Percentiles rank a stretch among this genome's conserved stretches.
These are phyloP conservation scores for Echinosophora koreensis DNA, from an alignment of 306 rosid genomes.

Conservation along the genomic window DNA sequence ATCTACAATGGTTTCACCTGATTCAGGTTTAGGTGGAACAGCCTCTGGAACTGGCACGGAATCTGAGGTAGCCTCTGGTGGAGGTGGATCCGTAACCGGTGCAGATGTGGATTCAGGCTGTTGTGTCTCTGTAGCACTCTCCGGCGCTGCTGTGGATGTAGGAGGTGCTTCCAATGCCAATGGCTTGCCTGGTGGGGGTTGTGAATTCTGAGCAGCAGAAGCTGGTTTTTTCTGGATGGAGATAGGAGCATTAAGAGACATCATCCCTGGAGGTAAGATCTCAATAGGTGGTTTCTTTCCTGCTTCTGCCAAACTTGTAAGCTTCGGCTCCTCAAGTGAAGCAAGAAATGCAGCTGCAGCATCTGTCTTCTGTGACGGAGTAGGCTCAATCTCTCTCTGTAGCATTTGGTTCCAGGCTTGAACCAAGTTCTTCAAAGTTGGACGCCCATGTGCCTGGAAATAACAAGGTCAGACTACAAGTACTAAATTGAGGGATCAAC, in stretches of 20 bases:
- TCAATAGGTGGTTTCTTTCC: slow-evolving; percentile 95
- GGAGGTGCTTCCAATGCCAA: slow-evolving; percentile 86
- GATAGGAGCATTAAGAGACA: slow-evolving; percentile 74
- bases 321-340: slow-evolving; percentile 95
- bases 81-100: slow-evolving; percentile 54
- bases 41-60: slow-evolving; percentile 48
- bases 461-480: slow-evolving; percentile 48
- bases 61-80: slow-evolving; percentile 46
- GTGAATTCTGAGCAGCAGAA: slow-evolving; percentile 64
- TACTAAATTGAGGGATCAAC: slow-evolving; percentile 26
- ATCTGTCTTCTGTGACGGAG: slow-evolving; percentile 72
- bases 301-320: slow-evolving; percentile 92
- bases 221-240: slow-evolving; percentile 76
- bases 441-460: slow-evolving; percentile 95
- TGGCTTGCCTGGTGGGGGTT: slow-evolving; percentile 72
- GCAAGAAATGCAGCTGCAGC: slow-evolving; percentile 93
- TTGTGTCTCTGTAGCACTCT: slow-evolving; percentile 48
- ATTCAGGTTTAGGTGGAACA: slow-evolving; percentile 50
- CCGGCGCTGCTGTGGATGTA: slow-evolving; percentile 54
- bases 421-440: slow-evolving; percentile 89
- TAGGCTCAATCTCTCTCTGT: slow-evolving; percentile 90
- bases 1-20: slow-evolving; percentile 51
- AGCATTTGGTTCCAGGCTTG: slow-evolving; percentile 93
- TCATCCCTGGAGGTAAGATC: slow-evolving; percentile 95
- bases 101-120: slow-evolving; percentile 57